A percentile compares a stretch with the other conserved stretches of the same genome.
phyloP scores from a whole-genome alignment of 2,329 filamentous ascomycete genomes.

The Colletotrichum nymphaeae region DNA sequence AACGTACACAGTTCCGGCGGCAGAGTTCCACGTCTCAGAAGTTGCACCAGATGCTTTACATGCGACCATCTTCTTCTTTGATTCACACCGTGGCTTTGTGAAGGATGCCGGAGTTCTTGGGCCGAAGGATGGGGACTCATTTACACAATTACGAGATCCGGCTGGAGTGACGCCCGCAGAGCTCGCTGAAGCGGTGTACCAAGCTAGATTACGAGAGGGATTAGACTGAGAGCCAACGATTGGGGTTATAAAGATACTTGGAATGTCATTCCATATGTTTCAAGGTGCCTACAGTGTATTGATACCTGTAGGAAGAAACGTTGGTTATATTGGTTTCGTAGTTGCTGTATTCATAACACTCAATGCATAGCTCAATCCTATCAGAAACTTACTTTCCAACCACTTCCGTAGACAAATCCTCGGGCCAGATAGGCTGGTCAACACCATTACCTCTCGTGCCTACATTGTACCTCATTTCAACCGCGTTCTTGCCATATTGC shows the following conservation, averaged over 20 bases:
- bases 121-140: conserved; percentile 40
- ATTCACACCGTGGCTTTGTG: conserved; percentile 45
- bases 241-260: neutral
- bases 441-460: conserved; percentile 60
- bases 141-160: conserved; percentile 39
- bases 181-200: conserved; percentile 38
- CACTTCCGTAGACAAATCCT: conserved; percentile 49
- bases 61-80: conserved; percentile 51
- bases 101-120: conserved; percentile 46
- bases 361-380: neutral
- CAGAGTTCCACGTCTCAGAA: conserved; percentile 42
- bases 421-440: conserved; percentile 57
- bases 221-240: neutral
- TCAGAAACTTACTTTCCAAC: conserved; percentile 36
- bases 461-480: conserved; percentile 56
- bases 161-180: conserved; percentile 35
- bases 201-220: neutral
- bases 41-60: conserved; percentile 44
- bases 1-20: conserved; percentile 45
- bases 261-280: neutral
- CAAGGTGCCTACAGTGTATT: neutral
- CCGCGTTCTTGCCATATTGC: conserved; percentile 47
- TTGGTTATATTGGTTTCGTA: neutral
- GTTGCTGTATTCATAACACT: neutral
- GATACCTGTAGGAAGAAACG: neutral